Conservation (phyloP, 345 rosid genomes). For the Fremontodendron californicum region DNA sequence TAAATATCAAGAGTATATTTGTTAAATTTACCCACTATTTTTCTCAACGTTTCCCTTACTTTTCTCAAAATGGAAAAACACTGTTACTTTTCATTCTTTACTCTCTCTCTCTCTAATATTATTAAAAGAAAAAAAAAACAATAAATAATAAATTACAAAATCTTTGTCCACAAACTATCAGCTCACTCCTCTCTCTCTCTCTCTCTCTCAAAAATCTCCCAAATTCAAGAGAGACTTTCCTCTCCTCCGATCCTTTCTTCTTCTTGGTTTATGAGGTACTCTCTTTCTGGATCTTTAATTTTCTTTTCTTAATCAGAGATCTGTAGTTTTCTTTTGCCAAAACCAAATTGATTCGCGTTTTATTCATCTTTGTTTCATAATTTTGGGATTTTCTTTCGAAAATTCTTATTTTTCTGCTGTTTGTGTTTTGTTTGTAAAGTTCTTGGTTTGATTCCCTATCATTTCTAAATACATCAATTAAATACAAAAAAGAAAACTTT, state of each 20-base stretch:
- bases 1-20: no score
- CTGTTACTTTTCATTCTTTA: no score
- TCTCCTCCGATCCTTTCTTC: slow-evolving; percentile 14
- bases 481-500: neutral
- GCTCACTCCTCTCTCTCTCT: neutral
- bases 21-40: no score
- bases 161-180: neutral
- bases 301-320: neutral
- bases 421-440: neutral
- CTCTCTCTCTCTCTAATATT: no score
- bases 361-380: neutral
- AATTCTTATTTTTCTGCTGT: neutral
- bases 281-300: neutral
- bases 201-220: no score
- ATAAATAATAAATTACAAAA: neutral
- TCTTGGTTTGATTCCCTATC: neutral
- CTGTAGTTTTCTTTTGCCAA: neutral
- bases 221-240: neutral
- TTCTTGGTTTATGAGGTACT: slow-evolving; percentile 23
- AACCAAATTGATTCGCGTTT: neutral
- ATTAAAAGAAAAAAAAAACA: no score
- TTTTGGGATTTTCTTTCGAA: neutral
- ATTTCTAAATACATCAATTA: neutral
- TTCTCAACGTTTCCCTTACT: no score
- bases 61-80: no score